Evolutionary conservation across 345 rosid species (phyloP).

Genomic region (Rhodomyrtus tomentosa): DNA sequence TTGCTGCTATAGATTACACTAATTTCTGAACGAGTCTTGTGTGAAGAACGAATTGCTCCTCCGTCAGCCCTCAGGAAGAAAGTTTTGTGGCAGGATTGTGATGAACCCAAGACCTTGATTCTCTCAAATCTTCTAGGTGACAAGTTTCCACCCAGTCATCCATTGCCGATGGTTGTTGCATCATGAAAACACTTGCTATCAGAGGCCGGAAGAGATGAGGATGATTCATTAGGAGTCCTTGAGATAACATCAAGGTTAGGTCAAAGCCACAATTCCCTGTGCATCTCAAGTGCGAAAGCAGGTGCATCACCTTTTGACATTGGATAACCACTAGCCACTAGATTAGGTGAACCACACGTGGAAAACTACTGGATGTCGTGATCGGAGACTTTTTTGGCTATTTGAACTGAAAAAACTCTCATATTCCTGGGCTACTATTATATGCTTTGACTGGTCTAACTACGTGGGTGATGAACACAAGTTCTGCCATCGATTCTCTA

Average conservation of each 20-base stretch:
- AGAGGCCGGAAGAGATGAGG: not conserved
- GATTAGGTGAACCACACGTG: conserved; percentile 79
- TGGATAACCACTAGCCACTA: conserved; percentile 19
- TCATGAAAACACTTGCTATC: not conserved
- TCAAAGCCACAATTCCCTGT: conserved; percentile 18
- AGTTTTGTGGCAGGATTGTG: not conserved
- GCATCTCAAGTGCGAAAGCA: conserved; percentile 15
- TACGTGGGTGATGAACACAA: not conserved
- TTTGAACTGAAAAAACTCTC: not conserved
- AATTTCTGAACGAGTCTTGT: not conserved
- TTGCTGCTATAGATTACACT: not conserved
- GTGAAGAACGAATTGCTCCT: not conserved
- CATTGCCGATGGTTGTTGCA: not conserved
- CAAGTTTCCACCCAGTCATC: not conserved
- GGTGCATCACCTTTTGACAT: conserved; percentile 36
- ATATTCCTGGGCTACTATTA: not conserved
- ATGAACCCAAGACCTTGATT: not conserved
- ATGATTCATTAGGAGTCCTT: not conserved
- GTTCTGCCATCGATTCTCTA: not conserved
- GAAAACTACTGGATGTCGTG: conserved; percentile 42
- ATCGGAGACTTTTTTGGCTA: conserved; percentile 22
- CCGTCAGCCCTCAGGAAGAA: not conserved
- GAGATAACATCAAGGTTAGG: conserved; percentile 28
- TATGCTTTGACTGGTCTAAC: conserved; percentile 14
- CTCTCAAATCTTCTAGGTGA: not conserved